Percentiles rank a stretch among this genome's conserved stretches.
Conservation (phyloP, 208 protist genomes). For the Herpetomonas tarakana region DNA sequence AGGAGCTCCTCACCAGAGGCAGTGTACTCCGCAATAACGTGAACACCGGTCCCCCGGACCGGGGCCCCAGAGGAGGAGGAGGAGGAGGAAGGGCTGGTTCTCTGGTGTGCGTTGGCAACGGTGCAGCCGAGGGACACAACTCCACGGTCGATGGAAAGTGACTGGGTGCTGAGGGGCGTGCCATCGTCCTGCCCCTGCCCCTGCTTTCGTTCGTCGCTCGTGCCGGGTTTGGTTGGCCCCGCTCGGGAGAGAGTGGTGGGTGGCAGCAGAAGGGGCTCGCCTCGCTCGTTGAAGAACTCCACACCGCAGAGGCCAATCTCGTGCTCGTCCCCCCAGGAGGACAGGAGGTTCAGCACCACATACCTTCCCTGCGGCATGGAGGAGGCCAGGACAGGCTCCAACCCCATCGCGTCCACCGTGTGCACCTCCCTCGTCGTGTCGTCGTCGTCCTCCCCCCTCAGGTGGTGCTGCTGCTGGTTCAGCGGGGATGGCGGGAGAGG, state of each 20-base stretch:
- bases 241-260: background rate
- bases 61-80: background rate
- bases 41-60: constrained; percentile 8
- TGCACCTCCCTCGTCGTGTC: background rate
- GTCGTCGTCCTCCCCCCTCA: constrained; percentile 8
- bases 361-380: constrained; percentile 49
- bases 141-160: constrained; percentile 1
- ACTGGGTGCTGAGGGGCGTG: background rate
- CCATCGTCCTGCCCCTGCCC: constrained; percentile 1
- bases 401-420: constrained; percentile 8
- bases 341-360: constrained; percentile 65
- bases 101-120: too few species aligned
- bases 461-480: too few species aligned
- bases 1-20: constrained; percentile 19
- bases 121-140: constrained; percentile 1
- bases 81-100: constrained; percentile 2
- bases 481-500: background rate
- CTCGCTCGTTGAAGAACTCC: constrained; percentile 84
- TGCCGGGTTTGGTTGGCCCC: too few species aligned
- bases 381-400: constrained; percentile 29
- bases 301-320: constrained; percentile 91
- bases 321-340: constrained; percentile 87
- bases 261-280: constrained; percentile 40
- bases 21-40: constrained; percentile 23
- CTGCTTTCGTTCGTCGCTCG: background rate